Evolutionary conservation across 495 filamentous ascomycete genomes (phyloP).

Genomic region (Jackrogersella minutella): DNA sequence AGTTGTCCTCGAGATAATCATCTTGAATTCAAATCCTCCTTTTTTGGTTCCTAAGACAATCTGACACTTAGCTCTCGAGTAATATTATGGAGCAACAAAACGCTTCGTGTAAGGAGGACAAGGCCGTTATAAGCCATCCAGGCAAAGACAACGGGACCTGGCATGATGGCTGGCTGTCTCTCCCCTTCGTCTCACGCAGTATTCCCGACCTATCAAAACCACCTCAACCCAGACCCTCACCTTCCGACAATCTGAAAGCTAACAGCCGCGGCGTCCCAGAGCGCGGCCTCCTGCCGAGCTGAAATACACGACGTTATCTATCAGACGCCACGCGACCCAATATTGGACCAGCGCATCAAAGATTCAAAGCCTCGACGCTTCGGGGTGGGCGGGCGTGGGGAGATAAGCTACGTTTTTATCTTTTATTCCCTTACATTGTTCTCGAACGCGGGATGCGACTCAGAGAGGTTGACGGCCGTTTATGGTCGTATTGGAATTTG

Average conservation of each 20-base stretch:
- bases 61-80: not conserved
- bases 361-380: not conserved
- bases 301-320: not conserved
- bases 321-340: not conserved
- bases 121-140: not conserved
- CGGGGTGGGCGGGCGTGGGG: not conserved
- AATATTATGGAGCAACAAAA: not conserved
- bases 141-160: not conserved
- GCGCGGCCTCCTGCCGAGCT: not conserved
- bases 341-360: not conserved
- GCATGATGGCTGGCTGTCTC: not conserved
- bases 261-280: no score
- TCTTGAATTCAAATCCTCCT: not conserved
- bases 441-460: not conserved
- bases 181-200: not conserved
- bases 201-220: no score
- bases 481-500: conserved; percentile 6
- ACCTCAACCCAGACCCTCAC: no score
- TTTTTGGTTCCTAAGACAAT: no score
- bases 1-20: not conserved
- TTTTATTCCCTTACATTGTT: not conserved
- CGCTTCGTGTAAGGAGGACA: not conserved
- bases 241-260: no score
- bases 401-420: not conserved
- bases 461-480: not conserved